Evolutionary conservation across 2,329 filamentous ascomycete genomes (phyloP).

Genomic region (Ophiognomonia clavigignenti-juglandacearum): DNA sequence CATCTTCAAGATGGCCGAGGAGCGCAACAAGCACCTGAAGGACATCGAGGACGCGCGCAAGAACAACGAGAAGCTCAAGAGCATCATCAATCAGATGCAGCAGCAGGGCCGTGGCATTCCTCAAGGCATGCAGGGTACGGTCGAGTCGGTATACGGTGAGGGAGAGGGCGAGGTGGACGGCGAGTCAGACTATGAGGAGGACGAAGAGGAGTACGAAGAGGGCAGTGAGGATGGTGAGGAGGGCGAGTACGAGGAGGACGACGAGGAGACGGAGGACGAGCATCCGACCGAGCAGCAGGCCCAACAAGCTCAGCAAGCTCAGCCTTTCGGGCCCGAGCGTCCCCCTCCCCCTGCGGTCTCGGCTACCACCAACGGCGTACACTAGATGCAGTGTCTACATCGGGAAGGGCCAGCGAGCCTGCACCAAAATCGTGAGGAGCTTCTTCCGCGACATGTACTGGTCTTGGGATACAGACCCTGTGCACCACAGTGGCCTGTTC

Average conservation of each 20-base stretch:
- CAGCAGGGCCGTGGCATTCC: constrained; percentile 78
- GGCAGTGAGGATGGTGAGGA: constrained; percentile 63
- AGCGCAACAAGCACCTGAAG: constrained; percentile 71
- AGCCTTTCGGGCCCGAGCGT: constrained; percentile 44
- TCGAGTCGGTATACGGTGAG: constrained; percentile 56
- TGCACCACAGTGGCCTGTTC: too few relatives aligned
- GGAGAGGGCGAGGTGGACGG: constrained; percentile 44
- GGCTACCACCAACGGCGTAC: constrained; percentile 39
- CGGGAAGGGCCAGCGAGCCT: too few relatives aligned
- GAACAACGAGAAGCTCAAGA: constrained; percentile 87
- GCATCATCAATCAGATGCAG: constrained; percentile 94
- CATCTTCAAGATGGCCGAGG: constrained; percentile 95
- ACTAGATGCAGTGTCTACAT: constrained; percentile 17
- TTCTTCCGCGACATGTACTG: too few relatives aligned
- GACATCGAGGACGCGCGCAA: constrained; percentile 75
- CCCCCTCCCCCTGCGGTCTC: constrained; percentile 39
- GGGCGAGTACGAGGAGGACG: constrained; percentile 55
- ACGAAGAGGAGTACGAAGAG: constrained; percentile 59
- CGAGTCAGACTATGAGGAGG: constrained; percentile 61
- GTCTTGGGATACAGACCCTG: too few relatives aligned
- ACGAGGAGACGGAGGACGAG: constrained; percentile 30
- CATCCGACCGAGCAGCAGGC: constrained; percentile 26
- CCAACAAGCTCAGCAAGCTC: constrained; percentile 24
- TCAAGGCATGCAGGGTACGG: constrained; percentile 56
- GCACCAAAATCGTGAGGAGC: too few relatives aligned